Evolutionary conservation across 352 stramenopile genomes (phyloP).

Genomic region (Phytophthora boehmeriae): DNA sequence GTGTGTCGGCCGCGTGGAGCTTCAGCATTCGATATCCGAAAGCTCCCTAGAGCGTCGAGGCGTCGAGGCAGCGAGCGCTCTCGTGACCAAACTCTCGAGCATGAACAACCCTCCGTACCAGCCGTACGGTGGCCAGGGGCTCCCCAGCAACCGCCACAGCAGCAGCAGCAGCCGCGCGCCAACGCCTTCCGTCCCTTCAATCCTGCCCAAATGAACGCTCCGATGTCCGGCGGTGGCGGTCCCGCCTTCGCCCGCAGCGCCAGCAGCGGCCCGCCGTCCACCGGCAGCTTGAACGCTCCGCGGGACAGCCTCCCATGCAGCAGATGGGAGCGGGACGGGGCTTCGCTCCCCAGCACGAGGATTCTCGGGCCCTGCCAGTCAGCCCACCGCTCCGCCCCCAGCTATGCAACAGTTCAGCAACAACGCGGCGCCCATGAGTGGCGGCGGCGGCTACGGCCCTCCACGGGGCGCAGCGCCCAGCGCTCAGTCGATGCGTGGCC

Average conservation of each 20-base stretch:
- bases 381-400: slow-evolving; percentile 33
- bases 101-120: slow-evolving; percentile 61
- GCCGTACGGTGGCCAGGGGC: slow-evolving; percentile 48
- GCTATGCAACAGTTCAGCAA: slow-evolving; percentile 28
- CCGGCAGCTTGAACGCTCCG: slow-evolving; percentile 19
- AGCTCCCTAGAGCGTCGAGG: slow-evolving; percentile 16
- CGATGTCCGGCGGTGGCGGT: slow-evolving; percentile 37
- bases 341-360: slow-evolving; percentile 35
- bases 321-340: slow-evolving; percentile 30
- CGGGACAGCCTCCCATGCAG: slow-evolving; percentile 18
- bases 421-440: slow-evolving; percentile 39
- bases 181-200: slow-evolving; percentile 75
- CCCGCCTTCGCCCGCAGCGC: slow-evolving; percentile 23
- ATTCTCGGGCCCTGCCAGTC: slow-evolving; percentile 39
- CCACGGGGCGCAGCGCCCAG: slow-evolving; percentile 22
- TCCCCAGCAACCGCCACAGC: slow-evolving; percentile 36
- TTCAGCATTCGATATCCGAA: neutral
- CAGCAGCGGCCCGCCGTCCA: slow-evolving; percentile 26
- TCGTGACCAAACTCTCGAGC: slow-evolving; percentile 4
- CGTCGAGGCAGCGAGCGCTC: neutral
- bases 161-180: slow-evolving; percentile 38
- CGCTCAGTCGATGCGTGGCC: slow-evolving; percentile 23
- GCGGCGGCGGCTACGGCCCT: slow-evolving; percentile 24
- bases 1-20: neutral
- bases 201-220: slow-evolving; percentile 48